Evolutionary conservation across 108 stramenopile species (phyloP), one percentile per base, ranked within the genome.

Genomic region (Cyclotella sp.): DNA sequence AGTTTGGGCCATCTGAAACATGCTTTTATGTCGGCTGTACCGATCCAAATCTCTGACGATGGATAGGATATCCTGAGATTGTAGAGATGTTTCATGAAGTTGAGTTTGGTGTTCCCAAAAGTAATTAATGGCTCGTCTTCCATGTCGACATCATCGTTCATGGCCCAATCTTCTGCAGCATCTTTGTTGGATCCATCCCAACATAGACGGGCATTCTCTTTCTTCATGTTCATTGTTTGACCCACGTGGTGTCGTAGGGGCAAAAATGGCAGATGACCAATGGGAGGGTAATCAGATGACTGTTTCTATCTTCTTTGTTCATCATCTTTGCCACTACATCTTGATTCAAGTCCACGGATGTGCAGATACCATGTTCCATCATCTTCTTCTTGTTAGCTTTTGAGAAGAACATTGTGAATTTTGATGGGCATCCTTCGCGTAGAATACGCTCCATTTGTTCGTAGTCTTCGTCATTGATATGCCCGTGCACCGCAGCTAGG

Each of bases 271-370:
- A 27, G 0, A 49, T 24, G 43, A 29, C 39, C 5, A 1, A 39
- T 0, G 27, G 5, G 9, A 72, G 2, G 1, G 60, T 0, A 4
- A 51, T 16, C 12, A 72, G 4, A 9, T 62, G 61, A 29, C 72
- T 72, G 27, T 72, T 22, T 16, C 34, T 49, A 1, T 72, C 72
- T 51, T 62, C 60, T 28, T 72, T 72, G 47, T 62, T 63, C 45
- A 72, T 72, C 9, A 60, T 49, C 21, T 72, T 30, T 0, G 0
- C 15, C 14, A 63, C 72, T 14, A 51, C n/a, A 6, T 72, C 72
- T 5, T n/a, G 43, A 63, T 72, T 45, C 0, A 22, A 9, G 29
- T 3, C 1, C 9, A 59, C n/a, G 4, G 70, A 53, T 16, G 58
- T 57, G 30, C 44, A 41, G 21, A 58, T 70, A 0, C 70, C 70